Conservation (phyloP, 139 green algal genomes). For the Picochlorum sp. region DNA sequence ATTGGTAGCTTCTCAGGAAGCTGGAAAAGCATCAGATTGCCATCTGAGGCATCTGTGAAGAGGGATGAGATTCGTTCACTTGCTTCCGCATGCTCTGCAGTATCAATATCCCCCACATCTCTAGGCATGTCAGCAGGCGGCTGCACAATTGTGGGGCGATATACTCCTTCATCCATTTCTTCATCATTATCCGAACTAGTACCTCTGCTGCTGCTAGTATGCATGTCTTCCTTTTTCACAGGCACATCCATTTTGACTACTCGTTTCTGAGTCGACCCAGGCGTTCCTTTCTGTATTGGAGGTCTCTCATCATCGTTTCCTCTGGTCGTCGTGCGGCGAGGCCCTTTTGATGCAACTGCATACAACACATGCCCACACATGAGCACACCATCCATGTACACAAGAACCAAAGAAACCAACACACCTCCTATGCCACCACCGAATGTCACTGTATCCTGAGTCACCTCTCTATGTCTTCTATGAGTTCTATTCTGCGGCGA, state of each 20-base stretch:
- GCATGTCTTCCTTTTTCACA: background rate
- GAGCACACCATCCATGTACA: background rate
- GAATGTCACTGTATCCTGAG: constrained; percentile 1
- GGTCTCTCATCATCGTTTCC: background rate
- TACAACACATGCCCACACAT: too few relatives aligned
- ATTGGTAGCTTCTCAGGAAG: constrained; percentile 44
- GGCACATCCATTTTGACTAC: background rate
- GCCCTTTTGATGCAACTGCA: background rate
- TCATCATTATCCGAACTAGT: background rate
- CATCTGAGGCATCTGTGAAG: constrained; percentile 15
- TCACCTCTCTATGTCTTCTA: background rate
- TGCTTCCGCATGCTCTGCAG: background rate
- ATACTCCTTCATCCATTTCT: background rate
- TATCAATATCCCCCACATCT: constrained; percentile 1
- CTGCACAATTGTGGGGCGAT: background rate
- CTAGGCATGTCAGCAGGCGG: background rate
- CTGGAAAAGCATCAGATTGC: constrained; percentile 48
- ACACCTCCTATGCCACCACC: constrained; percentile 7
- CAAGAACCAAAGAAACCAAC: background rate
- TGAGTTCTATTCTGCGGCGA: background rate
- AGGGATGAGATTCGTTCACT: background rate
- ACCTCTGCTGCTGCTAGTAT: too few relatives aligned
- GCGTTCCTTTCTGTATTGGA: too few relatives aligned
- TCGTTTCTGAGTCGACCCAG: too few relatives aligned
- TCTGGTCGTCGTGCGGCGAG: background rate